Conservation (phyloP, 441 rosid genomes). For the Breynia disticha region DNA sequence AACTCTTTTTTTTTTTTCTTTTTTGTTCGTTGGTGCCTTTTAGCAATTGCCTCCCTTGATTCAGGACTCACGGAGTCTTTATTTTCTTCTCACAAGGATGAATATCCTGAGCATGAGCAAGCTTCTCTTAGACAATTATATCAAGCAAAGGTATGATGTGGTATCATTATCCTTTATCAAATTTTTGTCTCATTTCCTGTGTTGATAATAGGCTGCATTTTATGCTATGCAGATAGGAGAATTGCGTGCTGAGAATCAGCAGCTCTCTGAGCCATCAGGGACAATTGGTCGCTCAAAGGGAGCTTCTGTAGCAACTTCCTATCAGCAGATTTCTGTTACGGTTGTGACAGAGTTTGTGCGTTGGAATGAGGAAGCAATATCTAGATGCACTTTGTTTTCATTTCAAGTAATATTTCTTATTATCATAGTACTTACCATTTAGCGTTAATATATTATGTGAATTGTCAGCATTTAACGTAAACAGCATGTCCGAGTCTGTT, state of each 20-base stretch:
- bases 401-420: slow-evolving; percentile 54
- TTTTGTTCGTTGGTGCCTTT: neutral
- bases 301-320: slow-evolving; percentile 74
- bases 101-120: slow-evolving; percentile 88
- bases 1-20: neutral
- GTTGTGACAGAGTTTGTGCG: slow-evolving; percentile 94
- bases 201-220: slow-evolving; percentile 12
- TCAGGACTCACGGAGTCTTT: slow-evolving; percentile 94
- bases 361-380: slow-evolving; percentile 98
- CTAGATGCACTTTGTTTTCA: slow-evolving; percentile 87
- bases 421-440: neutral
- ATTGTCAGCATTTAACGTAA: too few relatives aligned
- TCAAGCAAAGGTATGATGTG: slow-evolving; percentile 62
- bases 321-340: slow-evolving; percentile 90
- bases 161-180: slow-evolving; percentile 12
- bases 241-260: slow-evolving; percentile 76
- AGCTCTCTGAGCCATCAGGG: slow-evolving; percentile 66
- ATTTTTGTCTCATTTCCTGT: slow-evolving; percentile 12
- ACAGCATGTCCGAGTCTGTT: too few relatives aligned
- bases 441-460: too few relatives aligned
- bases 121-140: slow-evolving; percentile 92
- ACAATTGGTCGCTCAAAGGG: slow-evolving; percentile 93
- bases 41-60: slow-evolving; percentile 17
- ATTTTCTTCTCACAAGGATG: slow-evolving; percentile 93
- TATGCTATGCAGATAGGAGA: slow-evolving; percentile 73